Evolutionary conservation across 176 grass and related monocot species (phyloP).

Genomic region (Poa annua): DNA sequence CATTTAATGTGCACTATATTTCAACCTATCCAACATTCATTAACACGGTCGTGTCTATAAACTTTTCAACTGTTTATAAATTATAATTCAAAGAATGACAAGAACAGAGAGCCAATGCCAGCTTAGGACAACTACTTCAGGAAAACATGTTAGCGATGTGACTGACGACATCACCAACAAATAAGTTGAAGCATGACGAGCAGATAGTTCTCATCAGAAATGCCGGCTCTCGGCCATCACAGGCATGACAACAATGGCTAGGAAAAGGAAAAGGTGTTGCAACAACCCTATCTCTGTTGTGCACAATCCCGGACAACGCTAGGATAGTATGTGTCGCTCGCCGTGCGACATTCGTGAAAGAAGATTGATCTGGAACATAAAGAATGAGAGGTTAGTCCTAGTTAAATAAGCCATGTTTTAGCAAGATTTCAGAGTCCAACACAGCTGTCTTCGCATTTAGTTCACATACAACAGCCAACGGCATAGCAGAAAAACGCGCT

Average conservation of each 20-base stretch:
- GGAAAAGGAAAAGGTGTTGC: conserved; percentile 43
- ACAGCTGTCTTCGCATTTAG: conserved; percentile 27
- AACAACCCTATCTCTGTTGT: conserved; percentile 58
- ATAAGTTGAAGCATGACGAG: conserved; percentile 69
- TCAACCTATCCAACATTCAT: conserved; percentile 35
- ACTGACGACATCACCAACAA: conserved; percentile 54
- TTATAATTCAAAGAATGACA: conserved; percentile 41
- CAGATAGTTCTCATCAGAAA: conserved; percentile 62
- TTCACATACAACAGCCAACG: conserved; percentile 35
- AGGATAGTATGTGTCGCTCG: conserved; percentile 67
- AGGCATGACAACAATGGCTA: conserved; percentile 50
- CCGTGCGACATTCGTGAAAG: conserved; percentile 56
- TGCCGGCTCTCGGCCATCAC: conserved; percentile 42
- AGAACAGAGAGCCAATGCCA: conserved; percentile 36
- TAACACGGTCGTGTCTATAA: conserved; percentile 25
- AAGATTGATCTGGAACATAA: conserved; percentile 46
- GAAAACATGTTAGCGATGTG: conserved; percentile 43
- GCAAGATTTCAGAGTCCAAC: neutral
- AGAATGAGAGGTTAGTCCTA: conserved; percentile 32
- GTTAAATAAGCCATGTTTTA: neutral
- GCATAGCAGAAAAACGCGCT: conserved; percentile 14
- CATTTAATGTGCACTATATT: conserved; percentile 2
- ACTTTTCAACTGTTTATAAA: conserved; percentile 38
- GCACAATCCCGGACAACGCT: conserved; percentile 58
- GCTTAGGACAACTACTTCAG: conserved; percentile 22